Percentiles rank a stretch among this genome's conserved stretches.
Conservation (phyloP, 1,139 yeast genomes). For the Geotrichum carabidarum region DNA sequence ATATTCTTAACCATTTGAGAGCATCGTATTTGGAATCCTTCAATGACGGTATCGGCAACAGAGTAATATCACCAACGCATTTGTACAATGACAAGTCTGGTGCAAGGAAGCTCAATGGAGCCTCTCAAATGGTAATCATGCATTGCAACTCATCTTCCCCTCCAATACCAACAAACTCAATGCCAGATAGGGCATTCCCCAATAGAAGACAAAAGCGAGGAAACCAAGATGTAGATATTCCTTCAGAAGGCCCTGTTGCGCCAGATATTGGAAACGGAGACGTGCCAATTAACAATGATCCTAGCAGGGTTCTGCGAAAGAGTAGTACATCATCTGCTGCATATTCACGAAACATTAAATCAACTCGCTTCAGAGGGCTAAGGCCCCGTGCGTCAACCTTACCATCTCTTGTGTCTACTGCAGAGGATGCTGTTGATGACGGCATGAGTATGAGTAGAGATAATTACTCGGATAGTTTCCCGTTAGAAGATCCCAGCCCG, state of each 20-base stretch:
- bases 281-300: background rate
- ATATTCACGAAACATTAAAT: background rate
- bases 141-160: slow-evolving; percentile 18
- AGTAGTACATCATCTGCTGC: background rate
- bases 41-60: slow-evolving; percentile 35
- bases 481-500: slow-evolving; percentile 14
- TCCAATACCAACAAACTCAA: slow-evolving; percentile 18
- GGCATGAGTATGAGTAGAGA: background rate
- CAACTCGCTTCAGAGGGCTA: slow-evolving; percentile 9
- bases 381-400: slow-evolving; percentile 9
- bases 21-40: slow-evolving; percentile 34
- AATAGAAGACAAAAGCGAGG: background rate
- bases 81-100: slow-evolving; percentile 32
- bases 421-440: background rate
- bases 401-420: background rate
- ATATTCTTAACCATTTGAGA: slow-evolving; percentile 34
- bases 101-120: slow-evolving; percentile 20
- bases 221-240: background rate
- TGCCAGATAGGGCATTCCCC: slow-evolving; percentile 5
- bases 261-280: background rate
- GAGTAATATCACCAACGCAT: slow-evolving; percentile 33
- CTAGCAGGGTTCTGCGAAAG: background rate
- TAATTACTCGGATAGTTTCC: slow-evolving; percentile 9
- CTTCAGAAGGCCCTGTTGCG: background rate
- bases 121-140: slow-evolving; percentile 14